Evolutionary conservation across 176 grass and related monocot genomes (phyloP).

Genomic region (Lolium perenne): DNA sequence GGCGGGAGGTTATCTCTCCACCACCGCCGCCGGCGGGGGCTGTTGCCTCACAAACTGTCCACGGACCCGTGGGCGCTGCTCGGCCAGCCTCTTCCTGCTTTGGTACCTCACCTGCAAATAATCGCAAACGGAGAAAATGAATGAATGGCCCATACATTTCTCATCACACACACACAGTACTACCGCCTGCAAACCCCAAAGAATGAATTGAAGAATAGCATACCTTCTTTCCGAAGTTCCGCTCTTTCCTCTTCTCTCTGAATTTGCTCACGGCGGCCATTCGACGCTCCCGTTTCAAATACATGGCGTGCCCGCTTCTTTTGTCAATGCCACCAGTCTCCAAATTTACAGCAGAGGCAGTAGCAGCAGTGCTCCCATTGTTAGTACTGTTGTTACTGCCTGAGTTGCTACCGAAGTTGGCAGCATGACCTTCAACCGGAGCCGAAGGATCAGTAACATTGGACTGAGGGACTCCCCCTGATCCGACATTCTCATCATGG

Average conservation of each 20-base stretch:
- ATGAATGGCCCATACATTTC: not conserved
- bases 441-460: conserved; percentile 44
- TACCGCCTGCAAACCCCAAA: not conserved
- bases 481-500: conserved; percentile 47
- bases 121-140: not conserved
- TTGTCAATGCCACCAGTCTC: conserved; percentile 52
- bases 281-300: conserved; percentile 56
- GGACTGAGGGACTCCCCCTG: conserved; percentile 37
- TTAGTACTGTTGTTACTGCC: conserved; percentile 78
- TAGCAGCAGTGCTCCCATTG: conserved; percentile 55
- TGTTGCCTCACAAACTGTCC: conserved; percentile 77
- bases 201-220: conserved; percentile 36
- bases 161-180: conserved; percentile 43
- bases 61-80: conserved; percentile 76
- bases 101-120: conserved; percentile 77
- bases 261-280: conserved; percentile 69
- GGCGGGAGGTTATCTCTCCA: conserved; percentile 61
- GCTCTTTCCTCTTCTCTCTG: conserved; percentile 73
- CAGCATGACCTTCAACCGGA: conserved; percentile 68
- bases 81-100: conserved; percentile 76
- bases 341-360: conserved; percentile 34
- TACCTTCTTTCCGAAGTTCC: conserved; percentile 94
- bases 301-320: conserved; percentile 48
- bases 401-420: conserved; percentile 77
- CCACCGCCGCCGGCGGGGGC: conserved; percentile 2